phyloP scores from a whole-genome alignment of 2,329 filamentous ascomycete genomes.

The Diaporthe nobilis region DNA sequence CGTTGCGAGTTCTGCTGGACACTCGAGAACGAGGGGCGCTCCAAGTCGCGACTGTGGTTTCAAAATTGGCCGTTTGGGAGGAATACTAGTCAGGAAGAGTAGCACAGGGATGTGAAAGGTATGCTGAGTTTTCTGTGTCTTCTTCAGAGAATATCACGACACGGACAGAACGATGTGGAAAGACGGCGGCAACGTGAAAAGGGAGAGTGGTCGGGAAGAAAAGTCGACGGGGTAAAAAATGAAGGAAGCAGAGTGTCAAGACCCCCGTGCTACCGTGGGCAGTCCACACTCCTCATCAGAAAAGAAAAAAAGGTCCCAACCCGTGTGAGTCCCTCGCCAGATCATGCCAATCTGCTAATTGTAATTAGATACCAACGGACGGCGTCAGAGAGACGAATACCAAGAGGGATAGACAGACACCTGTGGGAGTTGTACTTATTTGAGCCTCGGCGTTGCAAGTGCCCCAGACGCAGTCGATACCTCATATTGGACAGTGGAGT shows the following conservation, averaged over 20 bases:
- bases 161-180: neutral
- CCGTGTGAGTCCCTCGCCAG: slow-evolving; percentile 15
- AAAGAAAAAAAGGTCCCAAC: slow-evolving; percentile 3
- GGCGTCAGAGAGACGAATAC: slow-evolving; percentile 23
- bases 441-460: slow-evolving; percentile 25
- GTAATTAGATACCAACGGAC: slow-evolving; percentile 28
- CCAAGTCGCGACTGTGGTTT: slow-evolving; percentile 40
- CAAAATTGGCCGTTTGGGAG: slow-evolving; percentile 40
- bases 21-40: slow-evolving; percentile 17
- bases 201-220: slow-evolving; percentile 1
- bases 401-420: slow-evolving; percentile 23
- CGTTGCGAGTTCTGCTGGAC: neutral
- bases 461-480: slow-evolving; percentile 21
- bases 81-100: slow-evolving; percentile 17
- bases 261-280: slow-evolving; percentile 7
- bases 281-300: slow-evolving; percentile 13
- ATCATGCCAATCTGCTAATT: slow-evolving; percentile 26
- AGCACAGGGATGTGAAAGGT: slow-evolving; percentile 22
- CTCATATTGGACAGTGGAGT: slow-evolving; percentile 21
- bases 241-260: slow-evolving; percentile 18
- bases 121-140: slow-evolving; percentile 12
- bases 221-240: slow-evolving; percentile 1
- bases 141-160: slow-evolving; percentile 3
- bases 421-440: slow-evolving; percentile 23
- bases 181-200: neutral